phyloP scores from a whole-genome alignment of 257 asterid species.

The Fraxinus americana region DNA sequence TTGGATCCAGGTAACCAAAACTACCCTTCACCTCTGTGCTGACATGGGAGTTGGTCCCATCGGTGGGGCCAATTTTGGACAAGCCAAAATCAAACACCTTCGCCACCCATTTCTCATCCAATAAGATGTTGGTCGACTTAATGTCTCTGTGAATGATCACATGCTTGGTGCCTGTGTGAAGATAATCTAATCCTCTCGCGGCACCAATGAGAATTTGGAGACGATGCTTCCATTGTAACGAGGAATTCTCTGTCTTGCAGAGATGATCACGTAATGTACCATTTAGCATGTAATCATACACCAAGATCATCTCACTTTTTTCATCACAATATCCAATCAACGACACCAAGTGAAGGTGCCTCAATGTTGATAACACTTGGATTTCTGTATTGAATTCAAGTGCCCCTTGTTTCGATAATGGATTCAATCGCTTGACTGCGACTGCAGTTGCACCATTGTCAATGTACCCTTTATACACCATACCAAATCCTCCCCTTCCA shows the following conservation, averaged over 20 bases:
- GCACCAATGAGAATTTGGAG: constrained; percentile 65
- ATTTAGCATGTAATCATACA: constrained; percentile 65
- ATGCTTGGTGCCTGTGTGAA: constrained; percentile 50
- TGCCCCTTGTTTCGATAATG: constrained; percentile 54
- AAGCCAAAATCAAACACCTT: constrained; percentile 76
- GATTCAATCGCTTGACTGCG: constrained; percentile 50
- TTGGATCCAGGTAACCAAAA: constrained; percentile 68
- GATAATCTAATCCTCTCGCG: constrained; percentile 64
- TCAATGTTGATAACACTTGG: constrained; percentile 53
- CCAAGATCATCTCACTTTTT: constrained; percentile 61
- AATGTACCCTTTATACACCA: constrained; percentile 53
- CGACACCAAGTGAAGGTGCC: constrained; percentile 66
- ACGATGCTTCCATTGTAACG: constrained; percentile 58
- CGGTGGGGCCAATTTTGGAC: constrained; percentile 60
- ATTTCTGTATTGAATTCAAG: constrained; percentile 66
- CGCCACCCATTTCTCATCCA: constrained; percentile 66
- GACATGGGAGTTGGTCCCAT: constrained; percentile 46
- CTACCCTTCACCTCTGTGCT: constrained; percentile 79
- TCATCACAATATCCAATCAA: constrained; percentile 68
- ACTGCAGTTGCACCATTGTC: constrained; percentile 40
- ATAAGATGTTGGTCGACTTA: constrained; percentile 61
- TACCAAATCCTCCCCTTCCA: constrained; percentile 66
- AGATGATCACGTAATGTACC: constrained; percentile 63
- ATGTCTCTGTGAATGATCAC: constrained; percentile 69
- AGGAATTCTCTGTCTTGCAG: constrained; percentile 39